Evolutionary conservation across 768 basidiomycete genomes (phyloP).

Genomic region (Termitomyces sp.): DNA sequence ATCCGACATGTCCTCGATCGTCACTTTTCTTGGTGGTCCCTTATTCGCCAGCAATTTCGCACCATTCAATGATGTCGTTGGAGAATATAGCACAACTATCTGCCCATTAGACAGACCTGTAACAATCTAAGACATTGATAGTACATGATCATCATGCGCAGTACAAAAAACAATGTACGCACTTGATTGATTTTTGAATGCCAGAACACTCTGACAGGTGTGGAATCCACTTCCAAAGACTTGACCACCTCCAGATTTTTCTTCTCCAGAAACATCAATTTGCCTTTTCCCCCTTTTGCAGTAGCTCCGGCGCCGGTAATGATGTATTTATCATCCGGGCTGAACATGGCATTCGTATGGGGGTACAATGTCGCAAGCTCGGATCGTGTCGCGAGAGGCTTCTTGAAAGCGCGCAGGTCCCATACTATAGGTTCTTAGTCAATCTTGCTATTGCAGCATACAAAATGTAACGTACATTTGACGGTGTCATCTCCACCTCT

Average conservation of each 20-base stretch:
- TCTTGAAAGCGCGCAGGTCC: slow-evolving; percentile 90
- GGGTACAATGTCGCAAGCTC: slow-evolving; percentile 78
- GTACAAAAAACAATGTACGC: slow-evolving; percentile 19
- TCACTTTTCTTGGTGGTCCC: slow-evolving; percentile 76
- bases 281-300: slow-evolving; percentile 62
- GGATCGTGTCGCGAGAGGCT: slow-evolving; percentile 66
- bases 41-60: slow-evolving; percentile 87
- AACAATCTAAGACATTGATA: slow-evolving; percentile 56
- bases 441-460: not conserved
- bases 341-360: slow-evolving; percentile 90
- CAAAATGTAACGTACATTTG: slow-evolving; percentile 61
- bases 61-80: slow-evolving; percentile 83
- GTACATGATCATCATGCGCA: slow-evolving; percentile 1
- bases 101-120: slow-evolving; percentile 84
- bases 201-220: slow-evolving; percentile 90
- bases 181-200: slow-evolving; percentile 98
- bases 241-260: slow-evolving; percentile 65
- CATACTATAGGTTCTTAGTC: slow-evolving; percentile 54
- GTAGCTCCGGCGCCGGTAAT: slow-evolving; percentile 77
- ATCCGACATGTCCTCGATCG: slow-evolving; percentile 85
- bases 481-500: slow-evolving; percentile 94
- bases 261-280: slow-evolving; percentile 68
- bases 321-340: slow-evolving; percentile 87
- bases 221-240: slow-evolving; percentile 62
- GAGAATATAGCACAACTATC: slow-evolving; percentile 90